Percentiles rank a stretch among this genome's conserved stretches.
Evolutionary conservation across 352 stramenopile genomes (phyloP).

Genomic region (Halophytophthora batemanensis): DNA sequence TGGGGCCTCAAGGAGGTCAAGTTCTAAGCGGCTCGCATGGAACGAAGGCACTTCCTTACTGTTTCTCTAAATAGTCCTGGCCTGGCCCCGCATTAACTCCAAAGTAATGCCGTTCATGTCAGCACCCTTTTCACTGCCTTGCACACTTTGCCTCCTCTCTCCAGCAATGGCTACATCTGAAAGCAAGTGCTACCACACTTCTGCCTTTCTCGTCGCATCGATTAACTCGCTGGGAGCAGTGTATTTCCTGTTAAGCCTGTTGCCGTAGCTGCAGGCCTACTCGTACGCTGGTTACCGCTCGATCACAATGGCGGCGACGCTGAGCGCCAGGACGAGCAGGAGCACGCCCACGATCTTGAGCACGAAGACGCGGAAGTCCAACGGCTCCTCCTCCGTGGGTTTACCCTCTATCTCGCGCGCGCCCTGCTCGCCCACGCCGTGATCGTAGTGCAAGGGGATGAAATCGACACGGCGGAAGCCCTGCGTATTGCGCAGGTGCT

Average conservation of each 20-base stretch:
- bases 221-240: too few species aligned
- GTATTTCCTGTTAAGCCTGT: too few species aligned
- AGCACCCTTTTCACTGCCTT: not conserved
- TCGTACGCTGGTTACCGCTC: conserved; percentile 31
- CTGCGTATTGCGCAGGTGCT: conserved; percentile 85
- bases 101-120: not conserved
- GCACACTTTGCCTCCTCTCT: not conserved
- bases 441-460: conserved; percentile 82
- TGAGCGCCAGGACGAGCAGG: conserved; percentile 44
- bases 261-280: too few species aligned
- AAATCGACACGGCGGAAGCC: conserved; percentile 81
- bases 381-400: conserved; percentile 29
- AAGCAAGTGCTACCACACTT: too few species aligned
- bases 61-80: conserved; percentile 1
- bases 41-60: conserved; percentile 6
- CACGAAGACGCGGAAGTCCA: conserved; percentile 41
- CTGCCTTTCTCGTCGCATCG: too few species aligned
- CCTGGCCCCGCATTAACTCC: conserved; percentile 32
- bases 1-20: conserved; percentile 73
- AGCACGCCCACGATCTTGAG: conserved; percentile 53
- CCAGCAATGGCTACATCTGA: too few species aligned
- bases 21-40: conserved; percentile 43
- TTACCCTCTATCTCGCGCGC: conserved; percentile 37
- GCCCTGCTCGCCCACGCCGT: conserved; percentile 46
- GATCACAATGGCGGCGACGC: conserved; percentile 48